Base-by-base conservation (phyloP, 2,329 filamentous ascomycete species). In the Fusarium chaquense region DNA sequence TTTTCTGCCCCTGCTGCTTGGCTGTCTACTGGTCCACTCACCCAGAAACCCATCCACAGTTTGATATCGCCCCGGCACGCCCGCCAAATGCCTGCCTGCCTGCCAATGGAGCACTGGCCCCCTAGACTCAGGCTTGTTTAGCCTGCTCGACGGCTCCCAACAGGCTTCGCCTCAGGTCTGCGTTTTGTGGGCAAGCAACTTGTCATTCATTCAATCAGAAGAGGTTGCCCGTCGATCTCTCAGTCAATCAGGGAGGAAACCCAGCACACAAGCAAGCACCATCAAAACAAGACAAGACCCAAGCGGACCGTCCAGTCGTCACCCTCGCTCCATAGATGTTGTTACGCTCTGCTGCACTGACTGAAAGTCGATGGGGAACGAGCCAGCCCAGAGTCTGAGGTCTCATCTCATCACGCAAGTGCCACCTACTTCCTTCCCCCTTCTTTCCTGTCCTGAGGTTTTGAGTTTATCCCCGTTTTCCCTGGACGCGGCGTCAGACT, bases 401-500 rank as follows among this genome's bases (percentile, higher is more conserved):
- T 57, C 44, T 38, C 43, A 56, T 50, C 33, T 51, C 54, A 50
- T 59, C 62, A 51, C 59, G 56, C 68, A 47, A 62, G 64, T 70
- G 62, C 62, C 67, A 68, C 72, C 51, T 59, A 49, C 59, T 60
- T 58, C 28, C 28, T 30, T 30, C 61, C 57, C 62, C 66, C 64
- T 65, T 70, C 64, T 67, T 64, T 53, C 58, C 45, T 38, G 32
- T 66, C 62, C 65, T 62, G 44, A 60, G 57, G 69, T 75, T 75
- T 49, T 73, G 69, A 68, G 61, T 75, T 74, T 73, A 65, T 72
- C 54, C 65, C 60, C 62, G 60, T 58, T 59, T 58, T 62, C 59
- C 63, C 64, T 69, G 64, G 58, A 70, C 66, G 64, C 67, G 69
- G 68, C 69, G 66, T 73, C 70, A 73, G 71, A 73, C 66, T 75